Evolutionary conservation across 1,284 basidiomycete species (phyloP), one percentile per base, ranked within the genome.

Genomic region (Omphalotus olearius): DNA sequence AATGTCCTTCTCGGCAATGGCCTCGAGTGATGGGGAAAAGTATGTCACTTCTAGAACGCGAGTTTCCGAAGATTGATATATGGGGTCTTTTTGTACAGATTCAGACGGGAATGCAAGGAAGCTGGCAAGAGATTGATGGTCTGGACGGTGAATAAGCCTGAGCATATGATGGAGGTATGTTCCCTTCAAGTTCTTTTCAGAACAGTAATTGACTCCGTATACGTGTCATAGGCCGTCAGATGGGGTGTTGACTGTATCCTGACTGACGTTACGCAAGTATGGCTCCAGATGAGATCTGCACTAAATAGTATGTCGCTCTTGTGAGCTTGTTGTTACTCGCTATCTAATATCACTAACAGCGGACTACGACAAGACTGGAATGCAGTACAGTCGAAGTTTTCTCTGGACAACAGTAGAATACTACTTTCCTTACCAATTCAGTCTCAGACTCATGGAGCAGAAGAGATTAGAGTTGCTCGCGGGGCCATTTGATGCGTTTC

Each of bases 101-200:
- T 98, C 70, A 75, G 87, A 50, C 70, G 75, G 44, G 88, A 95
- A 56, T 94, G 91, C 67, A 83, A 83, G 64, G 71, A 65, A 14
- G 85, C 81, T 0, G 88, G 88, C 18, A 99, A 99, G 79, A 81
- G 81, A 61, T 62, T 98, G 43, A 87, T 94, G 80, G 92, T 95
- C 10, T 99, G 97, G 97, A 99, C 96, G 0, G 95, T 98, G 26
- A 99, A 98, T 66, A 80, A 88, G 44, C 82, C 85, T 9, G 82
- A 84, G 54, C 87, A 96, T 66, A 98, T 99, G 95, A 88, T 96
- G 73, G 91, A 98, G 80, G 88, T 83, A 38, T 38, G 17, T 50
- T 56, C 44, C 55, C 41, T 35, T 3, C 30, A 3, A 39, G 51
- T 56, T 44, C 16, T 46, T 36, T 50, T 43, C 18, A 53, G 46